These are phyloP conservation scores for Podospora sp. DNA, from an alignment of 495 filamentous ascomycete species.

Conservation along the genomic window DNA sequence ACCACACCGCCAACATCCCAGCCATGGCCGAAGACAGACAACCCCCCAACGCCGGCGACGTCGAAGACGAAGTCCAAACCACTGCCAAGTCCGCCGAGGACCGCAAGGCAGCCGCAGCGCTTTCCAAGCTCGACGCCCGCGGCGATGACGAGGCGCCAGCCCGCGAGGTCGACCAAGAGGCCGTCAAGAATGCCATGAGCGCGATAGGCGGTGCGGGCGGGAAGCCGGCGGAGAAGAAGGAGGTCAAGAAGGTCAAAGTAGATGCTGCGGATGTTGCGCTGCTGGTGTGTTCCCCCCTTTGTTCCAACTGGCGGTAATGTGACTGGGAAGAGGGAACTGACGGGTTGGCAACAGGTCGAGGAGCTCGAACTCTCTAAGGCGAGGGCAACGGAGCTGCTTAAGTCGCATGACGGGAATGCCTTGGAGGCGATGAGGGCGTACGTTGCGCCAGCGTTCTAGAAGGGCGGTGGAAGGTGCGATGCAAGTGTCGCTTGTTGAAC, in stretches of 20 bases:
- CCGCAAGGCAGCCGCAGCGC: constrained; percentile 86
- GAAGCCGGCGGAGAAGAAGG: constrained; percentile 45
- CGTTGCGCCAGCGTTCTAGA: constrained; percentile 32
- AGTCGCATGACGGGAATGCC: constrained; percentile 75
- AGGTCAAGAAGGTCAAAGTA: constrained; percentile 54
- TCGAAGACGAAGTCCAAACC: constrained; percentile 61
- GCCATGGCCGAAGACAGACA: constrained; percentile 64
- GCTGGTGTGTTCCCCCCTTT: constrained; percentile 37
- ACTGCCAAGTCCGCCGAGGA: constrained; percentile 76
- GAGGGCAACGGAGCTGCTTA: constrained; percentile 84
- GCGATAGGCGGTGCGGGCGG: constrained; percentile 52
- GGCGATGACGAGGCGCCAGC: constrained; percentile 58
- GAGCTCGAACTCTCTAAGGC: constrained; percentile 76
- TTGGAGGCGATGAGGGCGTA: constrained; percentile 68
- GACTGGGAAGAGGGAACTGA: no score
- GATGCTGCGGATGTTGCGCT: constrained; percentile 49
- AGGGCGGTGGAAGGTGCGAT: background rate
- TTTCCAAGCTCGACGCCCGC: constrained; percentile 69
- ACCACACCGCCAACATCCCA: background rate
- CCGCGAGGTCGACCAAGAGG: constrained; percentile 75
- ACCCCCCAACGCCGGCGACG: constrained; percentile 59
- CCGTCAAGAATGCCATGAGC: constrained; percentile 82
- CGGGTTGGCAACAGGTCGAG: constrained; percentile 58
- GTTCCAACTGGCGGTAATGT: no score
- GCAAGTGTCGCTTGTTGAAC: no score